Evolutionary conservation across 1,284 basidiomycete species (phyloP).

Genomic region (Anthracocystis setariae): DNA sequence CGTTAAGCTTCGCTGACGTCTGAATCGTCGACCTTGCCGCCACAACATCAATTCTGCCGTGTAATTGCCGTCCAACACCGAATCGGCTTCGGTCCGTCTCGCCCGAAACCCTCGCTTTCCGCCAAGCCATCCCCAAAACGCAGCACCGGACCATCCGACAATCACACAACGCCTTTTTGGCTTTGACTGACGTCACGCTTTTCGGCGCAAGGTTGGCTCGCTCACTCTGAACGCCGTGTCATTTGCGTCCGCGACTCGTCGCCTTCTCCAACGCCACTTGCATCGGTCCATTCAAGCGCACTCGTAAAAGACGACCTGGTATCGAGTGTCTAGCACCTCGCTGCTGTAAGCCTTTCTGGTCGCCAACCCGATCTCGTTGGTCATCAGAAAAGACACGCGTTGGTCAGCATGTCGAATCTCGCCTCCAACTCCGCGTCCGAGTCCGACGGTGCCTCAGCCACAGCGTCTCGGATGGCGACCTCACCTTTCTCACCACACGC

Average conservation of each 20-base stretch:
- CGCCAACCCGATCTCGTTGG: too few relatives aligned
- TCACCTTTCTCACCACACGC: slow-evolving; percentile 39
- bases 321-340: too few relatives aligned
- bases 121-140: neutral
- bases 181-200: neutral
- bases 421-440: slow-evolving; percentile 14
- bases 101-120: neutral
- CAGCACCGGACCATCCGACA: neutral
- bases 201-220: neutral
- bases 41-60: neutral
- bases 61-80: too few relatives aligned
- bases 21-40: neutral
- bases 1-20: slow-evolving; percentile 1
- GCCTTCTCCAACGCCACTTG: too few relatives aligned
- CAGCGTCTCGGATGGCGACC: slow-evolving; percentile 1
- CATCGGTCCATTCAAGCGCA: too few relatives aligned
- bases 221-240: too few relatives aligned
- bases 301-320: too few relatives aligned
- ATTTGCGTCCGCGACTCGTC: too few relatives aligned
- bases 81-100: neutral
- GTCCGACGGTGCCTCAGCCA: slow-evolving; percentile 16
- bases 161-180: neutral
- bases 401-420: slow-evolving; percentile 17
- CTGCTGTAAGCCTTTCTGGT: too few relatives aligned
- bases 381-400: neutral